Conservation (phyloP, 2,329 filamentous ascomycete species). For the Xylariaceae sp. region DNA sequence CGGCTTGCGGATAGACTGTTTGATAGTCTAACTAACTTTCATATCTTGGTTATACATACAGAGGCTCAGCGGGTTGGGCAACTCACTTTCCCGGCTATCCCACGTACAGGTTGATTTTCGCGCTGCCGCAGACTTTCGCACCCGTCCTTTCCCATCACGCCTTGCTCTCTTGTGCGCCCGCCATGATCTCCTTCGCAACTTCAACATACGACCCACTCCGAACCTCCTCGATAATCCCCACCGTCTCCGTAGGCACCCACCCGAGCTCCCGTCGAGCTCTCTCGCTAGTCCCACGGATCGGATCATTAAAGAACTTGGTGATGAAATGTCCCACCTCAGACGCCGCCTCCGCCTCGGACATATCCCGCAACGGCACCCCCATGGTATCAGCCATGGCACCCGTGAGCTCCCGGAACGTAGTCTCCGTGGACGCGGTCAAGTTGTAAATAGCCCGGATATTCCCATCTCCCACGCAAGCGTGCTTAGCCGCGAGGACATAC, state of each 20-base stretch:
- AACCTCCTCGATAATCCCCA: conserved; percentile 16
- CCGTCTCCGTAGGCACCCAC: conserved; percentile 10
- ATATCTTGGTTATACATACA: not conserved
- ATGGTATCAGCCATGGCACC: conserved; percentile 12
- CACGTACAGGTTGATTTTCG: not conserved
- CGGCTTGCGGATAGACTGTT: conserved; percentile 42
- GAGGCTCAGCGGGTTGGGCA: not conserved
- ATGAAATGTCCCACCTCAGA: conserved; percentile 10
- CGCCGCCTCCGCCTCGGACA: conserved; percentile 21
- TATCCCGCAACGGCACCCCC: conserved; percentile 7
- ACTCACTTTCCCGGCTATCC: not conserved
- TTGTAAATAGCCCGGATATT: conserved; percentile 37
- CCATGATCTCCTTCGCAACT: conserved; percentile 11
- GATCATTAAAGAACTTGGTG: conserved; percentile 5
- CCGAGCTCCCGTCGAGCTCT: conserved; percentile 16
- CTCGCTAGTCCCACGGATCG: conserved; percentile 11
- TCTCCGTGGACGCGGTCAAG: conserved; percentile 28
- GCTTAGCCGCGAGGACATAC: conserved; percentile 38
- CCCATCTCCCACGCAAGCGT: conserved; percentile 19
- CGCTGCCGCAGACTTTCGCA: too few relatives aligned
- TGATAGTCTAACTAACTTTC: conserved; percentile 44
- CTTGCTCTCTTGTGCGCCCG: not conserved
- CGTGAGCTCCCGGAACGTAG: conserved; percentile 31
- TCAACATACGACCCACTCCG: conserved; percentile 16
- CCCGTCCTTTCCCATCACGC: not conserved